Evolutionary conservation across 2,329 filamentous ascomycete species (phyloP).

Genomic region (Colletotrichum godetiae): DNA sequence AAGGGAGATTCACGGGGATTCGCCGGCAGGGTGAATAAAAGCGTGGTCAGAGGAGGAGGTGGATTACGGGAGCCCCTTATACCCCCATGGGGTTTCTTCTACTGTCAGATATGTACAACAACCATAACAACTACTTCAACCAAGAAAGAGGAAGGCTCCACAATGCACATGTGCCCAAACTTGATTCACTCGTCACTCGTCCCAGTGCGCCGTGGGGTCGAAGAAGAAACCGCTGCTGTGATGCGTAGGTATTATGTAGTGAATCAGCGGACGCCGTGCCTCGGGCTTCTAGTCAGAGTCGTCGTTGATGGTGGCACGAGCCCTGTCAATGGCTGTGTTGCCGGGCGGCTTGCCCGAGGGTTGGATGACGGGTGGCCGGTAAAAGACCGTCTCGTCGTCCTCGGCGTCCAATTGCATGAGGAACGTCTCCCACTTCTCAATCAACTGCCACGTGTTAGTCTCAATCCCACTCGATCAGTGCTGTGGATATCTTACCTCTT

Average conservation of each 20-base stretch:
- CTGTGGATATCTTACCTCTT: slow-evolving; percentile 75
- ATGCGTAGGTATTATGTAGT: slow-evolving; percentile 17
- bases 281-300: slow-evolving; percentile 64
- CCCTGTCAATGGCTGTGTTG: slow-evolving; percentile 70
- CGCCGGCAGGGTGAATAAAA: neutral
- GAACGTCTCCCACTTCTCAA: slow-evolving; percentile 98
- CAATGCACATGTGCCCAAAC: slow-evolving; percentile 21
- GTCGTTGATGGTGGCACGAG: slow-evolving; percentile 68
- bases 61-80: slow-evolving; percentile 27
- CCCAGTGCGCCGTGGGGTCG: slow-evolving; percentile 7
- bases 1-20: neutral
- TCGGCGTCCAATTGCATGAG: slow-evolving; percentile 95
- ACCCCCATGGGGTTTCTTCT: slow-evolving; percentile 24
- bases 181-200: neutral
- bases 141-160: slow-evolving; percentile 17
- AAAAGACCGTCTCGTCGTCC: slow-evolving; percentile 80
- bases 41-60: slow-evolving; percentile 17
- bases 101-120: slow-evolving; percentile 40
- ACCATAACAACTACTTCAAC: slow-evolving; percentile 7
- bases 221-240: slow-evolving; percentile 16
- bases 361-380: slow-evolving; percentile 71
- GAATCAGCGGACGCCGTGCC: slow-evolving; percentile 21
- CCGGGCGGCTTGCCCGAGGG: slow-evolving; percentile 60
- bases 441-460: slow-evolving; percentile 57
- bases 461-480: neutral